A percentile compares a stretch with the other conserved stretches of the same genome.
These are phyloP conservation scores for Polytrichum commune DNA, from an alignment of 225 moss, liverwort and hornwort genomes.

Conservation along the genomic window DNA sequence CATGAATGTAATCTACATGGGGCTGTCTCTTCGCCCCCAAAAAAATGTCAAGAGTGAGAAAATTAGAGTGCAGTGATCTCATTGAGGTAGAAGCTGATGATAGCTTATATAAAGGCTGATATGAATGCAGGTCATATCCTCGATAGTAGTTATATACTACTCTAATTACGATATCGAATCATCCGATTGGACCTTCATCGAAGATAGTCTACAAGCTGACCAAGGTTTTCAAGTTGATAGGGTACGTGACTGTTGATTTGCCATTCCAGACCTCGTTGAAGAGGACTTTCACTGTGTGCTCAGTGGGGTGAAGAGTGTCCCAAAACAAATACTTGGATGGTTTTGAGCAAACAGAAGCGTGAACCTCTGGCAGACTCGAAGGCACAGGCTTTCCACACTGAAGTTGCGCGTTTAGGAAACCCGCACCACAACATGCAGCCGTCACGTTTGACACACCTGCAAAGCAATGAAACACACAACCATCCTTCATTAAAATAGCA, in stretches of 20 bases:
- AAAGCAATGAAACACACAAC: background rate
- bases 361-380: constrained; percentile 3
- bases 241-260: constrained; percentile 21
- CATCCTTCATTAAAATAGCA: too few relatives aligned
- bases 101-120: too few relatives aligned
- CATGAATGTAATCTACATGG: too few relatives aligned
- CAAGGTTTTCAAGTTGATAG: constrained; percentile 42
- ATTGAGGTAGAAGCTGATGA: too few relatives aligned
- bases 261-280: constrained; percentile 38
- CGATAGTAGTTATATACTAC: too few relatives aligned
- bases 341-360: constrained; percentile 21
- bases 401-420: constrained; percentile 34
- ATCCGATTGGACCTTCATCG: too few relatives aligned
- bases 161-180: too few relatives aligned
- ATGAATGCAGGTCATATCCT: too few relatives aligned
- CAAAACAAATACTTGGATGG: constrained; percentile 46
- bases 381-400: constrained; percentile 40
- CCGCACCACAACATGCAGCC: constrained; percentile 46
- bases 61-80: too few relatives aligned
- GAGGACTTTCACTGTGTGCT: constrained; percentile 34
- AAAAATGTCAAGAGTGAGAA: too few relatives aligned
- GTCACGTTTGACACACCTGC: constrained; percentile 31
- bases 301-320: constrained; percentile 39
- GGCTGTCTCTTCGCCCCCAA: too few relatives aligned
- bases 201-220: constrained; percentile 15